Evolutionary conservation across 495 filamentous ascomycete species (phyloP), one percentile per base, ranked within the genome.

Genomic region (Podospora pseudoanserina): DNA sequence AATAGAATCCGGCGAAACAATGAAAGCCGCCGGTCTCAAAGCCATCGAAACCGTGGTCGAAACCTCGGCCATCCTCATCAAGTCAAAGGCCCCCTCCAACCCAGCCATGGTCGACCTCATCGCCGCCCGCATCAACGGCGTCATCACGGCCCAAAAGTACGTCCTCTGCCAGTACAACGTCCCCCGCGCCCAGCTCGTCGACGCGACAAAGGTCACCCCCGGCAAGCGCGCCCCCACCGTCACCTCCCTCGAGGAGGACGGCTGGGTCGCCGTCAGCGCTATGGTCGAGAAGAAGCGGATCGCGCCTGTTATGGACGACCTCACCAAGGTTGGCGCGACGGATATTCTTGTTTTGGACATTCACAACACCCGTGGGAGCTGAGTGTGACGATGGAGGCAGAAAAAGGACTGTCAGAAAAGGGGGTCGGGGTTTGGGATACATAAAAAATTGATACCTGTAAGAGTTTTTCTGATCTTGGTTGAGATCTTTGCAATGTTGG

Each of bases 121-220:
- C 70, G 84, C 90, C 27, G 86, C 88, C 23, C 87, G 95, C 73
- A 96, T 99, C 70, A 84, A 86, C 28, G 95, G 95, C 76, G 93
- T 98, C 62, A 99, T 99, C 74, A 93, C 91, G n/a, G 95, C 95
- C 20, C 91, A 99, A 80, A 89, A 88, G 79, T 97, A 91, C 80
- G 91, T 98, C 34, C 86, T 97, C 60, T 98, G 96, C 82, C 94
- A 95, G 77, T 99, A 97, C 85, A 99, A 99, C 79, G 87, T 98
- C 57, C 83, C 87, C 62, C 89, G 93, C 26, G 63, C 76, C 34
- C 83, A 87, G 66, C 86, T 99, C 39, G 72, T 84, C 1, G 81
- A 77, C 13, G 93, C 89, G n/a, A 87, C 83, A 44, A 85, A 84
- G 70, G 91, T 97, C 78, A 97, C 95, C 0, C 95, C 96, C 0